Evolutionary conservation across 371 early-diverging fungal genomes (phyloP).

Genomic region (Mortierella sp.): DNA sequence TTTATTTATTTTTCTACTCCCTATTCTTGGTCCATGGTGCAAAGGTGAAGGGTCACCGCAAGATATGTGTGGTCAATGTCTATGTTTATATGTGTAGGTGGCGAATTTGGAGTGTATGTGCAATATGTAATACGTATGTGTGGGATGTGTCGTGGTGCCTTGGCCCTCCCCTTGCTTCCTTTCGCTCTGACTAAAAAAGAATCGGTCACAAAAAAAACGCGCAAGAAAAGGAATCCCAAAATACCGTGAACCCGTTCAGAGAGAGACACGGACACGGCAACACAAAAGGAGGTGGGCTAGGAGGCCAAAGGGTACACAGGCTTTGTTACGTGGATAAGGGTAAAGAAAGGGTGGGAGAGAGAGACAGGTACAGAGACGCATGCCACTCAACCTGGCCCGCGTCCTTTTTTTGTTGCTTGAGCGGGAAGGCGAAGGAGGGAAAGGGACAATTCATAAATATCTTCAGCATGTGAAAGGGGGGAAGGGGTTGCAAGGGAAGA

Average conservation of each 20-base stretch:
- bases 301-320: not conserved
- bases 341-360: not conserved
- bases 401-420: constrained; percentile 4
- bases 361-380: not conserved
- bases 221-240: not conserved
- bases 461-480: constrained; percentile 29
- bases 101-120: not conserved
- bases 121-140: not conserved
- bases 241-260: not conserved
- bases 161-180: not conserved
- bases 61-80: constrained; percentile 4
- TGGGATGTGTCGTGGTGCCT: not conserved
- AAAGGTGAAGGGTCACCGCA: not conserved
- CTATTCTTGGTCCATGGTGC: not conserved
- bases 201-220: constrained; percentile 5
- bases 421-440: constrained; percentile 1
- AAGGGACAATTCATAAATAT: not conserved
- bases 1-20: not conserved
- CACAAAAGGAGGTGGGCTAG: constrained; percentile 7
- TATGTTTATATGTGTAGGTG: not conserved
- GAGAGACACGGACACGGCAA: constrained; percentile 16
- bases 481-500: not conserved
- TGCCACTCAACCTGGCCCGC: constrained; percentile 6
- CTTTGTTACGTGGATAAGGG: not conserved
- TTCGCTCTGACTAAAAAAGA: not conserved